phyloP scores from a whole-genome alignment of 208 protist species.

The Balamuthia mandrillaris region DNA sequence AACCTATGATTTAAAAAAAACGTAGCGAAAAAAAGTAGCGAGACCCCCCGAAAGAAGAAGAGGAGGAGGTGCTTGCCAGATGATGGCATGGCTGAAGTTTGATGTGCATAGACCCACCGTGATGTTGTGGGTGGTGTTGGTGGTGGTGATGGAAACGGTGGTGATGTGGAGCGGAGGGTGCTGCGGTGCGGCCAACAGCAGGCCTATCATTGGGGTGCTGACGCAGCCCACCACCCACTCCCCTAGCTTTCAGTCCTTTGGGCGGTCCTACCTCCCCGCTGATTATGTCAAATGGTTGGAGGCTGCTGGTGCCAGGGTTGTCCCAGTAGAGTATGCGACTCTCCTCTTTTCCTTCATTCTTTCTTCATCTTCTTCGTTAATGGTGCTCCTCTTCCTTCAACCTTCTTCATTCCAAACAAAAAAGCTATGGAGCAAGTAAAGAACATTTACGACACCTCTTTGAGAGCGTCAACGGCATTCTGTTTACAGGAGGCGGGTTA shows the following conservation, averaged over 20 bases:
- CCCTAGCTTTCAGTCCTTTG: background rate
- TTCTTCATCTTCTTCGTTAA: too few relatives aligned
- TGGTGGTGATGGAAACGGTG: too few relatives aligned
- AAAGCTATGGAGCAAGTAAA: background rate
- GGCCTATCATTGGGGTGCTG: background rate
- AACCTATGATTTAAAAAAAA: too few relatives aligned
- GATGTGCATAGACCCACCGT: too few relatives aligned
- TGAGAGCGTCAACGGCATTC: background rate
- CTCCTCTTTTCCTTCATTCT: background rate
- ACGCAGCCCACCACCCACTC: background rate
- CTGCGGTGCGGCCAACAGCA: background rate
- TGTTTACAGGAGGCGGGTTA: background rate
- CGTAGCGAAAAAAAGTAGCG: too few relatives aligned
- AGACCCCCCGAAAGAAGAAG: too few relatives aligned
- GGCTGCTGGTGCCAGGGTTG: background rate
- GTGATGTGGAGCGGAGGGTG: too few relatives aligned
- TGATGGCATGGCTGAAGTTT: too few relatives aligned
- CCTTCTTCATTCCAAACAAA: background rate
- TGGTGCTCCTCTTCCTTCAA: too few relatives aligned
- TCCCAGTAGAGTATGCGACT: background rate
- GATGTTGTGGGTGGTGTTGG: too few relatives aligned
- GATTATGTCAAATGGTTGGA: conserved; percentile 9
- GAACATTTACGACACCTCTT: background rate
- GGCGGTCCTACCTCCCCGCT: conserved; percentile 14
- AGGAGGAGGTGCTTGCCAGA: too few relatives aligned